phyloP scores from a whole-genome alignment of 1,139 yeast genomes.

The Debaryomycetaceae sp. region DNA sequence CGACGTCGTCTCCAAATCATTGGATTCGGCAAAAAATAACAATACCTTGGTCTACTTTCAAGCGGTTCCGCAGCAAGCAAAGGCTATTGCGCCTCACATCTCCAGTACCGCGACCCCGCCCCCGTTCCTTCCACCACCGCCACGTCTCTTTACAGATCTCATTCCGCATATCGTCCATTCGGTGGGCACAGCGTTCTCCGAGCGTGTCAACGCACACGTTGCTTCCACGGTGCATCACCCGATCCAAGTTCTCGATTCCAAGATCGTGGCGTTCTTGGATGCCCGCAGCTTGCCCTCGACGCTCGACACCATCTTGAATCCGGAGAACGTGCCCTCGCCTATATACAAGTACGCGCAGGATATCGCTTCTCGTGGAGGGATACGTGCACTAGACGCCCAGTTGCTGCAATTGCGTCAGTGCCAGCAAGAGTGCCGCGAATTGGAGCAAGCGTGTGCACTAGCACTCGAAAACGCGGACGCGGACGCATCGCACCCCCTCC shows the following conservation, averaged over 20 bases:
- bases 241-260: slow-evolving; percentile 35
- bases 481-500: slow-evolving; percentile 5
- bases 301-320: slow-evolving; percentile 52
- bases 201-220: slow-evolving; percentile 52
- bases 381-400: slow-evolving; percentile 26
- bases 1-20: slow-evolving; percentile 30
- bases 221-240: slow-evolving; percentile 41
- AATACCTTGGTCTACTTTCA: slow-evolving; percentile 72
- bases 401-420: slow-evolving; percentile 36
- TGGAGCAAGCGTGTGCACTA: slow-evolving; percentile 37
- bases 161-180: slow-evolving; percentile 61
- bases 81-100: slow-evolving; percentile 34
- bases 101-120: slow-evolving; percentile 49
- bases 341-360: slow-evolving; percentile 46
- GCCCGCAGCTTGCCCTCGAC: slow-evolving; percentile 49
- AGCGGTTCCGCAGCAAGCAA: slow-evolving; percentile 39
- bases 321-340: slow-evolving; percentile 51
- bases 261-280: slow-evolving; percentile 32
- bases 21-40: slow-evolving; percentile 59
- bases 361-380: slow-evolving; percentile 47
- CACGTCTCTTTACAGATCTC: slow-evolving; percentile 41
- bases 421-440: slow-evolving; percentile 26
- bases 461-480: too few relatives aligned
- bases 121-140: slow-evolving; percentile 18
- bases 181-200: slow-evolving; percentile 57